phyloP scores from a whole-genome alignment of 2,329 filamentous ascomycete species.

The Aurifilum marmelostoma region DNA sequence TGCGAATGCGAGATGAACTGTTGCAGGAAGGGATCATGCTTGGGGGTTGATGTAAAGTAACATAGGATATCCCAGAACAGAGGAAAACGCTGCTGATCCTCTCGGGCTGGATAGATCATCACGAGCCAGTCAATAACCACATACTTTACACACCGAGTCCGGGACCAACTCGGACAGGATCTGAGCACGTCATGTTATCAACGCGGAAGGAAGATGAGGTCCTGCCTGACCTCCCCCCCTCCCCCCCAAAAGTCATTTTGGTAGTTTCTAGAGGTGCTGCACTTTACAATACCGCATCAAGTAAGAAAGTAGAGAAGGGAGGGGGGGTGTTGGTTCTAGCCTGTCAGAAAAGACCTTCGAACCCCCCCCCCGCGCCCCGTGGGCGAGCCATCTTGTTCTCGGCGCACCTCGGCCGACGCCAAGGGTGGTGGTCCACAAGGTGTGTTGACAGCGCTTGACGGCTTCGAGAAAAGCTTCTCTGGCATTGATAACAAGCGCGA shows the following conservation, averaged over 20 bases:
- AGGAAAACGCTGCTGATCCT: too few relatives aligned
- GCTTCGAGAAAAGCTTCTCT: conserved; percentile 10
- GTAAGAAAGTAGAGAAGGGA: neutral
- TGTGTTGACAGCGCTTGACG: conserved; percentile 1
- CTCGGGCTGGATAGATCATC: too few relatives aligned
- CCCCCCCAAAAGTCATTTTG: neutral
- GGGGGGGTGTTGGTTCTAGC: neutral
- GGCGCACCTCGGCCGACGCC: conserved; percentile 6
- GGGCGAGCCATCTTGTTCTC: neutral
- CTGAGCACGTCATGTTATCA: conserved; percentile 1
- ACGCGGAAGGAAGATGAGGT: neutral
- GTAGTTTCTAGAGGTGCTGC: neutral
- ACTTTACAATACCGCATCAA: neutral
- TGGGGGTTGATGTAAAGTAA: too few relatives aligned
- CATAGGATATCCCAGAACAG: too few relatives aligned
- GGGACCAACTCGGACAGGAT: neutral
- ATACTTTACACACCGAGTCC: neutral
- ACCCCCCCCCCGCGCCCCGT: neutral
- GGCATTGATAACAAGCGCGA: conserved; percentile 4
- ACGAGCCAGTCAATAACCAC: neutral
- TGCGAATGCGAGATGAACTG: too few relatives aligned
- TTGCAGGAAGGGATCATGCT: too few relatives aligned
- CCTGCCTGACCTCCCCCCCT: too few relatives aligned
- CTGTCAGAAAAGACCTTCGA: too few relatives aligned
- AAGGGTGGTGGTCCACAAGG: neutral